phyloP scores from a whole-genome alignment of 495 filamentous ascomycete genomes.

The Wilcoxina mikolae region DNA sequence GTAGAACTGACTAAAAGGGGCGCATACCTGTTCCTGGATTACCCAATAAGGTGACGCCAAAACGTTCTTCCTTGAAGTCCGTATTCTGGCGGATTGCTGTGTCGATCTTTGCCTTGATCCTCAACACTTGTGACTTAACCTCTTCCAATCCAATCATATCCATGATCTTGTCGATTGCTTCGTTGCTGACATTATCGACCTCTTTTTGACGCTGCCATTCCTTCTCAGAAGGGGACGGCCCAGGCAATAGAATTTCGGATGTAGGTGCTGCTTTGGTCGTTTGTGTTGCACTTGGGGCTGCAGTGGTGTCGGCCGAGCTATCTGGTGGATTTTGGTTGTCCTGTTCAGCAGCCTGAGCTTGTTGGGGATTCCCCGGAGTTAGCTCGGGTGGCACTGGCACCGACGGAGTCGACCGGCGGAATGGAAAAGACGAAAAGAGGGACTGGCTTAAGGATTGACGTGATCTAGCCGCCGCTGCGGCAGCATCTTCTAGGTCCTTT shows the following conservation, averaged over 20 bases:
- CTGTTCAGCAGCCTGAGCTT: too few relatives aligned
- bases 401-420: too few relatives aligned
- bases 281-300: too few relatives aligned
- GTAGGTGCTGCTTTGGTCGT: too few relatives aligned
- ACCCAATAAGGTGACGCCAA: conserved; percentile 50
- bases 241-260: background rate
- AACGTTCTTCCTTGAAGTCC: conserved; percentile 44
- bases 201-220: conserved; percentile 52
- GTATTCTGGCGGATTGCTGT: conserved; percentile 41
- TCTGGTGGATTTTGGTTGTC: too few relatives aligned
- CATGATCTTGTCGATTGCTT: conserved; percentile 50
- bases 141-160: conserved; percentile 57
- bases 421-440: too few relatives aligned
- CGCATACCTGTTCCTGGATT: conserved; percentile 53
- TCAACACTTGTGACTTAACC: conserved; percentile 50
- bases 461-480: background rate
- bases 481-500: conserved; percentile 5
- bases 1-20: background rate
- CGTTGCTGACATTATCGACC: conserved; percentile 36
- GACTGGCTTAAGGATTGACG: too few relatives aligned
- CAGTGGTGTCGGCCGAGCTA: too few relatives aligned
- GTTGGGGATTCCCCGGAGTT: too few relatives aligned
- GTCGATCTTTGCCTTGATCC: conserved; percentile 55
- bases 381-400: too few relatives aligned
- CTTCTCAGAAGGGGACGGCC: conserved; percentile 28